phyloP scores from a whole-genome alignment of 495 filamentous ascomycete genomes.

The Aspergillus avenaceus region DNA sequence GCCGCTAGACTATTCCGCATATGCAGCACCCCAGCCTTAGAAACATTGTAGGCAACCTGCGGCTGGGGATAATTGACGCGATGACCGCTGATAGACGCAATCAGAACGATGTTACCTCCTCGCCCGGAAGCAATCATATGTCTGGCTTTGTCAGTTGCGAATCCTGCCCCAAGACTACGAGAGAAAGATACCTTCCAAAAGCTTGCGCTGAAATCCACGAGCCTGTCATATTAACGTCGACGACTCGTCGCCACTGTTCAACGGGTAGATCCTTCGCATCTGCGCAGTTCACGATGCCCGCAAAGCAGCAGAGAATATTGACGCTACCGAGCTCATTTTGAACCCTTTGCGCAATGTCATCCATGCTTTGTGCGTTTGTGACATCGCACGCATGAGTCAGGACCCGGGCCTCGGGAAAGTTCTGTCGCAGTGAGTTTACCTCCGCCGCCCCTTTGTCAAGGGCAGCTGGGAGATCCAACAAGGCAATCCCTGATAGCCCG shows the following conservation, averaged over 20 bases:
- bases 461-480: slow-evolving; percentile 55
- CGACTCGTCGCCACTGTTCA: slow-evolving; percentile 50
- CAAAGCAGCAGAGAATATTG: slow-evolving; percentile 59
- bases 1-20: slow-evolving; percentile 33
- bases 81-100: slow-evolving; percentile 63
- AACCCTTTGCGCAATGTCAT: slow-evolving; percentile 33
- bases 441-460: slow-evolving; percentile 12
- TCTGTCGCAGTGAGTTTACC: slow-evolving; percentile 36
- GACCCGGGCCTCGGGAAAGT: slow-evolving; percentile 53
- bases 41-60: slow-evolving; percentile 40
- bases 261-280: slow-evolving; percentile 50
- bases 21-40: slow-evolving; percentile 35
- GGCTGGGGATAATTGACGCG: slow-evolving; percentile 46
- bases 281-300: slow-evolving; percentile 59
- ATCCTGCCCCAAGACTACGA: too few relatives aligned
- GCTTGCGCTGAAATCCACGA: neutral
- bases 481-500: slow-evolving; percentile 51
- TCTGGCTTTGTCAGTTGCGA: too few relatives aligned
- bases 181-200: too few relatives aligned
- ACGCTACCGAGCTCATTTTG: slow-evolving; percentile 45
- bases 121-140: slow-evolving; percentile 24
- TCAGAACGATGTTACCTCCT: slow-evolving; percentile 59
- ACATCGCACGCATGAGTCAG: slow-evolving; percentile 49
- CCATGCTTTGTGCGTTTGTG: slow-evolving; percentile 46
- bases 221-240: neutral